Percentiles rank a stretch among this genome's conserved stretches.
These are phyloP conservation scores for Lepidium africanum DNA, from an alignment of 345 rosid species.

Conservation along the genomic window DNA sequence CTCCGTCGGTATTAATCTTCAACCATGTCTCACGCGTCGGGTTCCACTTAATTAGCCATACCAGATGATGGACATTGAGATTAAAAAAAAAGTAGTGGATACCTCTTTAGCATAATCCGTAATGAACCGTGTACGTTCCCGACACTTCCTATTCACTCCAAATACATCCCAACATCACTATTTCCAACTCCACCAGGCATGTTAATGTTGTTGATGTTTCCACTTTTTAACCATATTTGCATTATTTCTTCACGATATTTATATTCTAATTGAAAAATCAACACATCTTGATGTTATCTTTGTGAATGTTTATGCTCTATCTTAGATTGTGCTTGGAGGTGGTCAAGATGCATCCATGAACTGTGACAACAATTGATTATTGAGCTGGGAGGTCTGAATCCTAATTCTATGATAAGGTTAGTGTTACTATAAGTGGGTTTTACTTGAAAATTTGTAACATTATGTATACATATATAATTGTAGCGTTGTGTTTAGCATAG, in stretches of 20 bases:
- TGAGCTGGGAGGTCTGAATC: conserved; percentile 98
- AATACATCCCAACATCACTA: too few species aligned
- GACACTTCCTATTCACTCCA: too few species aligned
- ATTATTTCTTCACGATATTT: not conserved
- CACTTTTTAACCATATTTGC: conserved; percentile 84
- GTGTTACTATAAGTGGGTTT: not conserved
- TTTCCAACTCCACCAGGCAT: too few species aligned
- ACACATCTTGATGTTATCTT: not conserved
- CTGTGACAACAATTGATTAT: conserved; percentile 96
- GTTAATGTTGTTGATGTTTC: conserved; percentile 98
- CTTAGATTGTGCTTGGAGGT: conserved; percentile 95
- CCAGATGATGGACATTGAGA: too few species aligned
- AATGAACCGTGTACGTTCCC: too few species aligned
- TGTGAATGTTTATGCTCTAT: not conserved
- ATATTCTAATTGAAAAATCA: not conserved
- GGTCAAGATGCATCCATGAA: conserved; percentile 97
- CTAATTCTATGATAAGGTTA: conserved; percentile 60
- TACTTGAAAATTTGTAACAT: not conserved
- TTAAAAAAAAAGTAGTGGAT: too few species aligned
- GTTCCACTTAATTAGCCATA: too few species aligned
- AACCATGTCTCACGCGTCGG: too few species aligned
- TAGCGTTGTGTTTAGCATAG: not conserved
- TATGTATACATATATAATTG: not conserved
- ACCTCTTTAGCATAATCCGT: too few species aligned
- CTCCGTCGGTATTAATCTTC: too few species aligned